Conservation (phyloP, 441 rosid species). For the Adansonia gregorii region DNA sequence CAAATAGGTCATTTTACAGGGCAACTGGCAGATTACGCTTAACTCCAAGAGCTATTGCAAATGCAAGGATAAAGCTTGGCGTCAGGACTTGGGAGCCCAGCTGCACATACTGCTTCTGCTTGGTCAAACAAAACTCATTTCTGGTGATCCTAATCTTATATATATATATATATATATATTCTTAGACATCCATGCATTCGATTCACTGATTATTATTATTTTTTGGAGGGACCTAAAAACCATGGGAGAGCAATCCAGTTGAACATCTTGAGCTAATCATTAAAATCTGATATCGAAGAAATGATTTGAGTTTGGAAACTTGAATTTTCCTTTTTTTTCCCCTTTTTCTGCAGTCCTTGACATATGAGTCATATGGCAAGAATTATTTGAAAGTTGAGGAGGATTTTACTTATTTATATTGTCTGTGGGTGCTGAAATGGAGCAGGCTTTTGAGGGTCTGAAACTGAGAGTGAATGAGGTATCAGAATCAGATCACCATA, state of each 20-base stretch:
- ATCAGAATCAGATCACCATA: background rate
- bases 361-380: background rate
- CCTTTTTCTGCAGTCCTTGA: background rate
- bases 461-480: background rate
- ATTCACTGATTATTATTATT: background rate
- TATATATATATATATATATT: no score
- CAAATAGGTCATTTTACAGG: slow-evolving; percentile 74
- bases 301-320: background rate
- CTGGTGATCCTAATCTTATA: slow-evolving; percentile 51
- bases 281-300: background rate
- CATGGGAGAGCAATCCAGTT: background rate
- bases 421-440: background rate
- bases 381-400: slow-evolving; percentile 4
- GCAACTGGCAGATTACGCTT: slow-evolving; percentile 74
- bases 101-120: slow-evolving; percentile 57
- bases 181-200: no score
- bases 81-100: slow-evolving; percentile 89
- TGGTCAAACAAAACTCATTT: slow-evolving; percentile 87
- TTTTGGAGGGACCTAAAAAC: background rate
- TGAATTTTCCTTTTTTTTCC: background rate
- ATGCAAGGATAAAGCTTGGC: slow-evolving; percentile 79
- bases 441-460: background rate
- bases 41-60: slow-evolving; percentile 75
- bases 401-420: background rate
- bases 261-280: background rate